Evolutionary conservation across 2,329 filamentous ascomycete genomes (phyloP).

Genomic region (Didymella exigua): DNA sequence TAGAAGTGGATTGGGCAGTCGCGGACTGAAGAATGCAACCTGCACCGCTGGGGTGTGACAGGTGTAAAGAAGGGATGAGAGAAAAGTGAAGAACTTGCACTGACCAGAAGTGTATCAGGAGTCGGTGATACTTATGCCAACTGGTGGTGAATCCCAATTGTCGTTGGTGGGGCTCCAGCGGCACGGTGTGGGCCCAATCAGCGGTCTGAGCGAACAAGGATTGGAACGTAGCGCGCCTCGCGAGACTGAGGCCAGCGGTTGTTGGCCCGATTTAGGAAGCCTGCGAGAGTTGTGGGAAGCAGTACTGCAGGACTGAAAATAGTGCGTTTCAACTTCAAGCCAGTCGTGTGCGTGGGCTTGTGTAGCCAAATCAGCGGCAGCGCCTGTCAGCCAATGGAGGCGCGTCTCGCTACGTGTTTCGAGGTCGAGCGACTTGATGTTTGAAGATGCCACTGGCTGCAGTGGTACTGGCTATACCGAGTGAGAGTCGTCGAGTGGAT

Average conservation of each 20-base stretch:
- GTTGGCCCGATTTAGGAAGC: conserved; percentile 38
- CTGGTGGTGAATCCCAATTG: conserved; percentile 29
- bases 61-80: conserved; percentile 31
- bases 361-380: conserved; percentile 23
- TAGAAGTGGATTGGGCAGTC: conserved; percentile 26
- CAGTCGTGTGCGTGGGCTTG: conserved; percentile 18
- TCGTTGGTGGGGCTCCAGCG: conserved; percentile 33
- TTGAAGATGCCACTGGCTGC: conserved; percentile 37
- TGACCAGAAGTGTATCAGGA: conserved; percentile 34
- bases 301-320: conserved; percentile 37
- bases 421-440: conserved; percentile 34
- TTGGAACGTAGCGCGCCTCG: conserved; percentile 40
- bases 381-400: conserved; percentile 43
- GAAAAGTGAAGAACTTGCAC: conserved; percentile 36
- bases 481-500: conserved; percentile 14
- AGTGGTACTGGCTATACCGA: conserved; percentile 17
- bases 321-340: conserved; percentile 44
- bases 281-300: conserved; percentile 35
- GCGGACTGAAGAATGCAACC: conserved; percentile 27
- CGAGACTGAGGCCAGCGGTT: conserved; percentile 35
- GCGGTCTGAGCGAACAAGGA: conserved; percentile 19
- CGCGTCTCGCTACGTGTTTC: conserved; percentile 38
- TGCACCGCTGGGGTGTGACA: conserved; percentile 40
- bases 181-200: conserved; percentile 40
- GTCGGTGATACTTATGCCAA: conserved; percentile 43